phyloP scores from a whole-genome alignment of 2,329 filamentous ascomycete species.

The Colletotrichum sp. region DNA sequence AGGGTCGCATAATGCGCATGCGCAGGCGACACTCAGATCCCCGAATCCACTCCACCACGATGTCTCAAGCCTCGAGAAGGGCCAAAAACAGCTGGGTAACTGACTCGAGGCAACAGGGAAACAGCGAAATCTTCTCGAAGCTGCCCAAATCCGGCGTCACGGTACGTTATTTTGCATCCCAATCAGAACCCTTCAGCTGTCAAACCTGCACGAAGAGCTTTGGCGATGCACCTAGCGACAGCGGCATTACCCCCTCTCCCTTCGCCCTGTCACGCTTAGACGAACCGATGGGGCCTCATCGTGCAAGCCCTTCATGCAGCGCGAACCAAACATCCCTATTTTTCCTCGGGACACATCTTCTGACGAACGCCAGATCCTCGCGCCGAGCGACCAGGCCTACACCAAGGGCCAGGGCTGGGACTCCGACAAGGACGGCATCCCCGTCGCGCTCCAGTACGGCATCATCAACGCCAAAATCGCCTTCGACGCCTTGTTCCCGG shows the following conservation, averaged over 20 bases:
- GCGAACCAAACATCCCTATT: not conserved
- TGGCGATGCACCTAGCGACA: not conserved
- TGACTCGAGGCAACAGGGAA: slow-evolving; percentile 34
- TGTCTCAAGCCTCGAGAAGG: not conserved
- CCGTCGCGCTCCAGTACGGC: slow-evolving; percentile 62
- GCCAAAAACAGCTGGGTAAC: not conserved
- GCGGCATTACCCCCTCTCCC: not conserved
- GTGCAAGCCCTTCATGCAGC: not conserved
- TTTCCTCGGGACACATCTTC: not conserved
- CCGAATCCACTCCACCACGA: not conserved
- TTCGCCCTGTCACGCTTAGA: not conserved
- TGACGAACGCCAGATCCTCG: slow-evolving; percentile 49
- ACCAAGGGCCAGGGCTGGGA: slow-evolving; percentile 38
- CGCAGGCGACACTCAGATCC: slow-evolving; percentile 3
- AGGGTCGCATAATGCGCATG: slow-evolving; percentile 4
- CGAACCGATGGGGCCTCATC: not conserved
- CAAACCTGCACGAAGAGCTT: not conserved
- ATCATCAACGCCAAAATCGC: slow-evolving; percentile 58
- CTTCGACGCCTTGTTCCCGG: slow-evolving; percentile 38
- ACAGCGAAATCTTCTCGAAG: slow-evolving; percentile 47
- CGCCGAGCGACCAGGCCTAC: slow-evolving; percentile 63
- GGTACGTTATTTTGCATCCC: slow-evolving; percentile 31
- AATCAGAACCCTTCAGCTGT: not conserved
- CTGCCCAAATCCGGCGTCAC: slow-evolving; percentile 50
- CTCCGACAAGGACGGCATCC: slow-evolving; percentile 46